Evolutionary conservation across 1,139 yeast genomes (phyloP).

Genomic region (Hemisphaericaspora lyxosophila): DNA sequence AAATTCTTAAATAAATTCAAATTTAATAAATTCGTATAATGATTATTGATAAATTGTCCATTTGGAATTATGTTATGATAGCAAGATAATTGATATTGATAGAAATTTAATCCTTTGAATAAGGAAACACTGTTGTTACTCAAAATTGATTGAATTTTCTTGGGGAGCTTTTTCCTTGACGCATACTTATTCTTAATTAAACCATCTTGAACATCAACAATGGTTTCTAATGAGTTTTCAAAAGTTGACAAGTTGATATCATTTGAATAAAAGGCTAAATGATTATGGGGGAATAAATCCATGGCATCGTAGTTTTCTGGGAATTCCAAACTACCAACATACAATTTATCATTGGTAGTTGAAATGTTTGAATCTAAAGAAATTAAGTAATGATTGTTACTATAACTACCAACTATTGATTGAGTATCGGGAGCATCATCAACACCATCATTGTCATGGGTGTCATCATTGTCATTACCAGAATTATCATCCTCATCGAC

Average conservation of each 20-base stretch:
- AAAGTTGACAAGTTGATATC: slow-evolving; percentile 40
- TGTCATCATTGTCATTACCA: background rate
- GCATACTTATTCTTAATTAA: slow-evolving; percentile 24
- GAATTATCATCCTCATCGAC: slow-evolving; percentile 21
- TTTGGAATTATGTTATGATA: slow-evolving; percentile 39
- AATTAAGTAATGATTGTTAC: slow-evolving; percentile 26
- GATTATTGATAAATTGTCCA: slow-evolving; percentile 32
- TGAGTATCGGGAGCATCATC: slow-evolving; percentile 1
- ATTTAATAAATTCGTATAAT: slow-evolving; percentile 36
- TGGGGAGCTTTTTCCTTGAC: slow-evolving; percentile 32
- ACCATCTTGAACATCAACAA: slow-evolving; percentile 25
- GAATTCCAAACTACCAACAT: slow-evolving; percentile 18
- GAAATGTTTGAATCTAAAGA: slow-evolving; percentile 34
- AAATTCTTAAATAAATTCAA: slow-evolving; percentile 42
- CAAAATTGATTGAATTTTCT: slow-evolving; percentile 37
- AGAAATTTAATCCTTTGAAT: slow-evolving; percentile 36
- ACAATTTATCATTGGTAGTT: slow-evolving; percentile 30
- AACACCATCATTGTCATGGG: slow-evolving; percentile 3
- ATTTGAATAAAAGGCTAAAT: slow-evolving; percentile 37
- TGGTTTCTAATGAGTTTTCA: slow-evolving; percentile 30
- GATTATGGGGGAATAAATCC: slow-evolving; percentile 41
- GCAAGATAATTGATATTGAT: slow-evolving; percentile 44
- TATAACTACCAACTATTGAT: slow-evolving; percentile 3
- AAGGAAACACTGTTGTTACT: slow-evolving; percentile 32
- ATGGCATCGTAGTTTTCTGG: slow-evolving; percentile 12